Evolutionary conservation across 2,329 filamentous ascomycete species (phyloP).

Genomic region (Hypoxylon sp.): DNA sequence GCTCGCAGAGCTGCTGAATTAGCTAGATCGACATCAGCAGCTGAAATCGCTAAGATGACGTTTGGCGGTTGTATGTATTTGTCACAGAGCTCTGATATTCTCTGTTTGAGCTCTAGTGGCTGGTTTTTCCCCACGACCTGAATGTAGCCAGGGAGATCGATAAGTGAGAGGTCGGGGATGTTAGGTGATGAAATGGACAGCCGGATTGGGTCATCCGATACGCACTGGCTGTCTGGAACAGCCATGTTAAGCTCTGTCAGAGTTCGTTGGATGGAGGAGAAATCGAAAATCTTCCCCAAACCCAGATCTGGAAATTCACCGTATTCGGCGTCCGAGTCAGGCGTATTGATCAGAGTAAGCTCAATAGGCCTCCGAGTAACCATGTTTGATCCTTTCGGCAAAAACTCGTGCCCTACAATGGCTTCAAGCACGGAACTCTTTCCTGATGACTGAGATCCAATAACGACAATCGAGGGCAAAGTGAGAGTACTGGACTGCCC

Average conservation of each 20-base stretch:
- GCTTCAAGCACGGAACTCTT: conserved; percentile 98
- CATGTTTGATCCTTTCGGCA: conserved; percentile 99
- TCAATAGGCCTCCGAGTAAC: conserved; percentile 96
- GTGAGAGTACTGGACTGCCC: conserved; percentile 92
- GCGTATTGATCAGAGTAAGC: conserved; percentile 94
- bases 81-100: conserved; percentile 95
- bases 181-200: conserved; percentile 95
- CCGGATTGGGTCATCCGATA: conserved; percentile 96
- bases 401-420: conserved; percentile 96
- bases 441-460: conserved; percentile 97
- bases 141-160: conserved; percentile 97
- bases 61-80: conserved; percentile 98
- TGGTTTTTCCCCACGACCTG: conserved; percentile 95
- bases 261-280: conserved; percentile 91
- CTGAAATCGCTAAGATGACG: conserved; percentile 96
- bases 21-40: conserved; percentile 95
- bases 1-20: conserved; percentile 95
- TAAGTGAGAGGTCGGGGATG: conserved; percentile 94
- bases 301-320: conserved; percentile 96
- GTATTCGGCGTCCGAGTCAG: conserved; percentile 87
- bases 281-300: conserved; percentile 90
- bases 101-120: conserved; percentile 91
- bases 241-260: conserved; percentile 95
- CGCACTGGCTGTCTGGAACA: conserved; percentile 90
- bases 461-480: conserved; percentile 97